Evolutionary conservation across 2,329 filamentous ascomycete species (phyloP), one percentile per base, ranked within the genome.

Genomic region (Fusarium setosum): DNA sequence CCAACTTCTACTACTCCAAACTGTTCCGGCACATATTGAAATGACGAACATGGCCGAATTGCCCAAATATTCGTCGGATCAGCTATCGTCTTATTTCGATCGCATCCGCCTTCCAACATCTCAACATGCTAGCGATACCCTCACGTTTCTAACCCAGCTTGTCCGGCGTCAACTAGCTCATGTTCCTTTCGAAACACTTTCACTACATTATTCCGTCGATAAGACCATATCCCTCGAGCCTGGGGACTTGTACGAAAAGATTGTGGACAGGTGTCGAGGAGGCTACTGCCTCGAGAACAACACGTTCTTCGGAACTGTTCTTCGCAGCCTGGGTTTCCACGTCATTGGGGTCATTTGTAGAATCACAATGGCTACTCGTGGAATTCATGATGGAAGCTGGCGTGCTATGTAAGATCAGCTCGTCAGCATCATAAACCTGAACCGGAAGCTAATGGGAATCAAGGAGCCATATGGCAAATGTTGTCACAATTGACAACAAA

Each of bases 301-400:
- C 42, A 10, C 42, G 12, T 47, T 47, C 26, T 47, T 47, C 20
- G 42, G 26, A n/a, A 21, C 26, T 10, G n/a, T 32, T 15, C 45
- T 48, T 6, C 13, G 45, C 9, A 48, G 45, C 10, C 31, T 48
- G 20, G 45, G 45, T 12, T 48, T 48, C 31, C 45, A 23, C 5
- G 45, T 35, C 5, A 17, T 35, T 13, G 45, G 45, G 2, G 31
- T 48, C 6, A 35, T 35, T 24, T 48, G 45, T 10, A 48, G 45
- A 48, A 48, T 48, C 15, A 48, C 45, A 6, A 48, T 48, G 45
- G 45, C 45, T 24, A 48, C 45, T 17, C 31, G 45, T n/a, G 45
- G 45, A n/a, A 29, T 48, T 23, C 34, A 31, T 34, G 45, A 48
- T 2, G 45, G 45, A 24, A 48, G 45, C 15, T 48, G 45, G 45